phyloP scores from a whole-genome alignment of 495 filamentous ascomycete genomes.

The Glarea lozoyensis region DNA sequence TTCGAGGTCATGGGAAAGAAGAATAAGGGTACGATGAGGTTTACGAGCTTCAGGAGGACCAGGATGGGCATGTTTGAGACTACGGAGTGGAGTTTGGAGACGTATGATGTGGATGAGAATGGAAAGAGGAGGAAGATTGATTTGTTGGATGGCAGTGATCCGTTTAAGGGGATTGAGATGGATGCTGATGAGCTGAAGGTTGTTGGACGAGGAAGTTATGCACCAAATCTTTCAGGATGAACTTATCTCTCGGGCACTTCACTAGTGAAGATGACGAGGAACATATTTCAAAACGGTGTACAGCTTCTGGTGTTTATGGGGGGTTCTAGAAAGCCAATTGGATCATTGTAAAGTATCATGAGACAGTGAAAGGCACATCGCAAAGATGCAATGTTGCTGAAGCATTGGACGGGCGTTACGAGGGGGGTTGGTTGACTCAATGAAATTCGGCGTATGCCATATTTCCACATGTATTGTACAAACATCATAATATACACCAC shows the following conservation, averaged over 20 bases:
- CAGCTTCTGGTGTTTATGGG: too few species aligned
- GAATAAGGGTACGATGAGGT: conserved; percentile 63
- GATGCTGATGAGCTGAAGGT: conserved; percentile 28
- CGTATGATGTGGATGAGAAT: conserved; percentile 34
- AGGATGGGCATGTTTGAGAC: conserved; percentile 69
- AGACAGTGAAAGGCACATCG: conserved; percentile 11
- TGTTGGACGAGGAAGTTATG: conserved; percentile 21
- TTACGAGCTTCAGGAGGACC: conserved; percentile 63
- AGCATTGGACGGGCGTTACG: conserved; percentile 14
- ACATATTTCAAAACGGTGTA: too few species aligned
- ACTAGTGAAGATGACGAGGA: too few species aligned
- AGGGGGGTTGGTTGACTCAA: conserved; percentile 16
- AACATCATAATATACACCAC: conserved; percentile 18
- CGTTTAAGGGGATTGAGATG: conserved; percentile 39
- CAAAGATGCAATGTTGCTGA: conserved; percentile 5
- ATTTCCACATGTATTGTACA: conserved; percentile 23
- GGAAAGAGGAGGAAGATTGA: conserved; percentile 38
- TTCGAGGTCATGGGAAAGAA: conserved; percentile 85
- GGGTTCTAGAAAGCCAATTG: not conserved
- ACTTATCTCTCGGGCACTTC: too few species aligned
- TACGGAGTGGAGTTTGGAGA: conserved; percentile 67
- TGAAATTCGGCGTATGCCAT: conserved; percentile 18
- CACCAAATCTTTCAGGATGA: conserved; percentile 19
- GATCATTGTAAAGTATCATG: conserved; percentile 24
- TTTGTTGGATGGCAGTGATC: conserved; percentile 56